Evolutionary conservation across 202 grass and related monocot genomes (phyloP), one percentile per base, ranked within the genome.

Genomic region (Setaria italica): DNA sequence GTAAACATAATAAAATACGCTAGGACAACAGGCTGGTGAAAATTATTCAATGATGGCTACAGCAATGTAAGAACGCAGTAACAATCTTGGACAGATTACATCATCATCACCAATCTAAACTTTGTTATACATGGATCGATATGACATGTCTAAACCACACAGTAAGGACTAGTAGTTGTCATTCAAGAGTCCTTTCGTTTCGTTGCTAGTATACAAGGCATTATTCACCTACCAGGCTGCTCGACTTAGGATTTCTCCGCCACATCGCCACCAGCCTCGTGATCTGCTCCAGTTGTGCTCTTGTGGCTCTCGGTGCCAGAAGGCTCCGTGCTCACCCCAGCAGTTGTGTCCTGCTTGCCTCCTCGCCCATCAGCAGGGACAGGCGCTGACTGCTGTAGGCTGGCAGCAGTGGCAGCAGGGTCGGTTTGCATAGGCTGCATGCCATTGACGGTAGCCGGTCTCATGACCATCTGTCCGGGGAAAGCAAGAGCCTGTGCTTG

Each of bases 351-450:
- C 66, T 79, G 90, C 76, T 93, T 97, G 63, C 75, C 82, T 82
- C 84, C 89, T 80, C 87, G 87, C 7, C 78, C 56, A 5, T 89
- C 92, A 3, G 62, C 32, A 7, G 43, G 65, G 50, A 79, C 17
- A 8, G 78, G 16, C 0, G 62, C 54, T 14, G 85, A 62, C 62
- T 78, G 76, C 69, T 85, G 93, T 62, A 83, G 88, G 9, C 90
- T 82, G n/a, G 87, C 80, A 41, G 72, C 13, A 19, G 83, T 85
- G 13, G 83, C 88, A 15, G 86, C 53, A 46, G 88, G 86, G 49
- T 94, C 87, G 41, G 77, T 60, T 34, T 95, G 96, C 84, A 92
- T 86, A 68, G 67, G 72, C 80, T 90, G 93, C 79, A 95, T 89
- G 58, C 93, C 96, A 11, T 99, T 96, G 20, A 84, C 77, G 6